These are phyloP conservation scores for Suhomyces ambrosiae DNA, from an alignment of 1,139 yeast species.

Conservation along the genomic window DNA sequence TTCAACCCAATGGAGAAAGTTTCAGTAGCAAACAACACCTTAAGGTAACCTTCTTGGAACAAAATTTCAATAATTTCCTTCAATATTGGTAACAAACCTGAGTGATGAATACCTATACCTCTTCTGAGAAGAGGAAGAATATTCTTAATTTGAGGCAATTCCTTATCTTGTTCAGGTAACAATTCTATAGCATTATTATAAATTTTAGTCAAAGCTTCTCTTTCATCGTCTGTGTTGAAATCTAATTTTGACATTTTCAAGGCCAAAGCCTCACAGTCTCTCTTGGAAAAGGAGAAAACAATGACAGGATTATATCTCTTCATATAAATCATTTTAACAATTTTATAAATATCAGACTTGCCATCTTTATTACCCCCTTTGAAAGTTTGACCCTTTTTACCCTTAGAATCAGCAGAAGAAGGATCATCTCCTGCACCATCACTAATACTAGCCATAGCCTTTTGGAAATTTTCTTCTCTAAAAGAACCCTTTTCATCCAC, in stretches of 20 bases:
- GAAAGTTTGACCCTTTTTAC: constrained; percentile 81
- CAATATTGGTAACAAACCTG: constrained; percentile 91
- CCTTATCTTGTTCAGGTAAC: constrained; percentile 87
- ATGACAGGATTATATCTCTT: constrained; percentile 96
- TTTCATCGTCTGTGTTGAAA: constrained; percentile 89
- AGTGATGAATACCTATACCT: constrained; percentile 98
- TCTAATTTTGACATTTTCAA: constrained; percentile 93
- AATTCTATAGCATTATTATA: constrained; percentile 86
- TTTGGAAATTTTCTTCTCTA: constrained; percentile 96
- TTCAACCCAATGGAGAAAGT: constrained; percentile 97
- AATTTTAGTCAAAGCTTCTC: constrained; percentile 84
- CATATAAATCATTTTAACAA: constrained; percentile 96
- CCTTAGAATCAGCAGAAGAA: constrained; percentile 55
- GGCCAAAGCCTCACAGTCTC: constrained; percentile 95
- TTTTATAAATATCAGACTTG: constrained; percentile 90
- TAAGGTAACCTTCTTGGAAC: constrained; percentile 93
- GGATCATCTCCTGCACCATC: constrained; percentile 87
- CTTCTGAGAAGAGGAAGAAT: constrained; percentile 84
- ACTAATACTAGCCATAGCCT: constrained; percentile 93
- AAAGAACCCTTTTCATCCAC: constrained; percentile 97
- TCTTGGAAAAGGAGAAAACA: constrained; percentile 93
- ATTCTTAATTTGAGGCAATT: constrained; percentile 90
- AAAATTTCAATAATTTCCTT: constrained; percentile 96
- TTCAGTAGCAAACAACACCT: constrained; percentile 95
- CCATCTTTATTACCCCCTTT: constrained; percentile 88